Conservation (phyloP, 305 asterid species). For the Fraxinus velutina region DNA sequence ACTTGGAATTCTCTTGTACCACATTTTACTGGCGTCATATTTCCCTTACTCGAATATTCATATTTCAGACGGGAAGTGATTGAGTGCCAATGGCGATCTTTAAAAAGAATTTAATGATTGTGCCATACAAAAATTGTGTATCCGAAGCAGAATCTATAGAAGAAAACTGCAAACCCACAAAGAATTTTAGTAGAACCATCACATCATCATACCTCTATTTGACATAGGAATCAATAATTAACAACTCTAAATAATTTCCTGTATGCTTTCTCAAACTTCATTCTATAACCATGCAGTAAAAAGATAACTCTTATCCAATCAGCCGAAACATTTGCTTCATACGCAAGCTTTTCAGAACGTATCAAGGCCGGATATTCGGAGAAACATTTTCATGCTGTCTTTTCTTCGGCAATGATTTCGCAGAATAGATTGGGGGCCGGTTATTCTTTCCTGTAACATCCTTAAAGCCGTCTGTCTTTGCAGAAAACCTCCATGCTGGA, state of each 20-base stretch:
- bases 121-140: not conserved
- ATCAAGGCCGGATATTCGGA: constrained; percentile 53
- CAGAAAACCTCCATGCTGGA: constrained; percentile 60
- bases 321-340: not conserved
- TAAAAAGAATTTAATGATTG: not conserved
- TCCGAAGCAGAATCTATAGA: not conserved
- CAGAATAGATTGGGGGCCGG: constrained; percentile 25
- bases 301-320: not conserved
- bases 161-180: not conserved
- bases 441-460: constrained; percentile 28
- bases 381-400: constrained; percentile 50
- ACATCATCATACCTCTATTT: not conserved
- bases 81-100: not conserved
- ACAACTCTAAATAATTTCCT: not conserved
- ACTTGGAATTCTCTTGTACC: not conserved
- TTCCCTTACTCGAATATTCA: not conserved
- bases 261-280: not conserved
- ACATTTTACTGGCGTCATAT: not conserved
- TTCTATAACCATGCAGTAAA: not conserved
- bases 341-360: not conserved
- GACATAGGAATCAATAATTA: not conserved
- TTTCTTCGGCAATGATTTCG: constrained; percentile 32
- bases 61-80: no score
- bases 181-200: not conserved
- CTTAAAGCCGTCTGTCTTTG: constrained; percentile 37